These are phyloP conservation scores for Rhizopus arrhizus DNA, from an alignment of 371 early-diverging fungal species.

Conservation along the genomic window DNA sequence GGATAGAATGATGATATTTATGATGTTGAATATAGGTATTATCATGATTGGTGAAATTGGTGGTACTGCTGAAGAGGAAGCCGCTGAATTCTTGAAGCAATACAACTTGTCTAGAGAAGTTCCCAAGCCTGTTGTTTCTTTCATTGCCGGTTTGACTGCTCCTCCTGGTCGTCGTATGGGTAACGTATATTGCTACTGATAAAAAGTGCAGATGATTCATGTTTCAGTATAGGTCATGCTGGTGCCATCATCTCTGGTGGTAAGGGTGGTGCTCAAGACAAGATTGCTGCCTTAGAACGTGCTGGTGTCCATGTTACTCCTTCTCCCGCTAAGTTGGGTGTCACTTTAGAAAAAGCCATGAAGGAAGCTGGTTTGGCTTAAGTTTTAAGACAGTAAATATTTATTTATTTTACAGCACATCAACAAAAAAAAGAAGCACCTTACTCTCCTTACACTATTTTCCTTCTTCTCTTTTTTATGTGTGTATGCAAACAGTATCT, in stretches of 20 bases:
- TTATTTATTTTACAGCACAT: background rate
- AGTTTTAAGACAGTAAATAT: background rate
- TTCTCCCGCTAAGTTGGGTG: conserved; percentile 95
- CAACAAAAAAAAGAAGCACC: background rate
- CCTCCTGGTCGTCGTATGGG: conserved; percentile 99
- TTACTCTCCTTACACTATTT: background rate
- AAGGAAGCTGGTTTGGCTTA: conserved; percentile 47
- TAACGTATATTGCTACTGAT: conserved; percentile 28
- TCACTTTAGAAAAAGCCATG: conserved; percentile 71
- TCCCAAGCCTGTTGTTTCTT: conserved; percentile 96
- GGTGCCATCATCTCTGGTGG: conserved; percentile 99
- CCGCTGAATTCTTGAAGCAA: conserved; percentile 93
- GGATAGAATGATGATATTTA: background rate
- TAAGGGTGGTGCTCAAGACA: conserved; percentile 97
- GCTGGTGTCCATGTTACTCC: conserved; percentile 93
- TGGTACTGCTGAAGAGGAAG: conserved; percentile 98
- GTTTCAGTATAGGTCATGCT: conserved; percentile 76
- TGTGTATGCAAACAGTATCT: too few species aligned
- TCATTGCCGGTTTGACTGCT: conserved; percentile 98
- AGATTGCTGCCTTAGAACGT: conserved; percentile 92
- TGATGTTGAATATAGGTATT: conserved; percentile 61
- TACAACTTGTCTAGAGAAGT: conserved; percentile 84
- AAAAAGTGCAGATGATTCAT: background rate
- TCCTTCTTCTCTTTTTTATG: background rate
- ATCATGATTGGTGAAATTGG: conserved; percentile 95